These are phyloP conservation scores for Phaffomyces opuntiae DNA, from an alignment of 805 yeast species.

Conservation along the genomic window DNA sequence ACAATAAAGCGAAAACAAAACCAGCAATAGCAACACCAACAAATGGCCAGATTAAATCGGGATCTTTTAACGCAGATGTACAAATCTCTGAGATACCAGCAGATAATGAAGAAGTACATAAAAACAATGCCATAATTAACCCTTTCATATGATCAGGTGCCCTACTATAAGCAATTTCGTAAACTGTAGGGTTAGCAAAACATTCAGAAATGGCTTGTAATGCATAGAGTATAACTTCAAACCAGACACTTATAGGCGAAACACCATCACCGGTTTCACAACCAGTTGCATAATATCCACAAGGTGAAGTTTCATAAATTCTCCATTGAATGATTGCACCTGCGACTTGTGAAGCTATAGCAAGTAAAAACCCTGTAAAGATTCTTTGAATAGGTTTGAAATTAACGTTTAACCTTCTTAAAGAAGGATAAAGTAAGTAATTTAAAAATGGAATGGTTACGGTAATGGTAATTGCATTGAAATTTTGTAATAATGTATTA, in stretches of 20 bases:
- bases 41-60: slow-evolving; percentile 63
- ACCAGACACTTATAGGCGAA: slow-evolving; percentile 50
- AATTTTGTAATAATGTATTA: slow-evolving; percentile 68
- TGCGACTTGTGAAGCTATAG: slow-evolving; percentile 27
- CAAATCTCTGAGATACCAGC: slow-evolving; percentile 69
- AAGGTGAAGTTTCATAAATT: slow-evolving; percentile 65
- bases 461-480: slow-evolving; percentile 68
- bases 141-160: slow-evolving; percentile 54
- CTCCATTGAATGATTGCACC: slow-evolving; percentile 63
- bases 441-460: slow-evolving; percentile 71
- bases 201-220: slow-evolving; percentile 69
- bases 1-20: slow-evolving; percentile 47
- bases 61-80: slow-evolving; percentile 59
- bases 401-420: slow-evolving; percentile 40
- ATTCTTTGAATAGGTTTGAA: slow-evolving; percentile 68
- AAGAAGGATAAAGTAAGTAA: slow-evolving; percentile 43
- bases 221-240: slow-evolving; percentile 58
- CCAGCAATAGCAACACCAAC: slow-evolving; percentile 54
- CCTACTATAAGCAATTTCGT: slow-evolving; percentile 76
- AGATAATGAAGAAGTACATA: slow-evolving; percentile 66
- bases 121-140: slow-evolving; percentile 41
- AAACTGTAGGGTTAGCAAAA: slow-evolving; percentile 70
- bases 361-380: slow-evolving; percentile 60
- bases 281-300: slow-evolving; percentile 51
- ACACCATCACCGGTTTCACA: slow-evolving; percentile 31